Evolutionary conservation across 495 filamentous ascomycete species (phyloP), one percentile per base, ranked within the genome.

Genomic region (Penicillium ucsense): DNA sequence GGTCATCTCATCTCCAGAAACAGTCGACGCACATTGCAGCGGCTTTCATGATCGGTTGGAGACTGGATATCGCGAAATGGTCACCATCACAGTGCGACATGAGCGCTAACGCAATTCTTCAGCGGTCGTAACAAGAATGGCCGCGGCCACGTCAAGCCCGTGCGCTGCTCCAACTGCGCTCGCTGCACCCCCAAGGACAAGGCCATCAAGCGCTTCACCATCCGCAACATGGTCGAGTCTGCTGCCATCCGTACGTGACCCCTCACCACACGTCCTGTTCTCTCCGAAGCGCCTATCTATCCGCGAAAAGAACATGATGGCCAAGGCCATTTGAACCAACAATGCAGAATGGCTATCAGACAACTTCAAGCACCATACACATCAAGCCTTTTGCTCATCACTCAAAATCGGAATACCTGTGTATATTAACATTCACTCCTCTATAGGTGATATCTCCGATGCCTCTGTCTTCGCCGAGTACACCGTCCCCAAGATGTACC

Each of bases 121-220:
- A 90, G 84, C 79, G 91, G 92, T 72, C 88, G 91, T 71, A 95
- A 97, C 86, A 98, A 98, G 89, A 96, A 95, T 73, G 92, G 92
- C 70, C 88, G 92, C 70, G 92, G 92, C 74, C 92, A 98, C 79
- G 90, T 95, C 71, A 96, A 95, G 83, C 92, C 92, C 56, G 95
- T 99, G 74, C 86, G 92, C 64, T 99, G 92, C 87, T 94, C 88
- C 78, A 99, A 99, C 86, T 99, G 92, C 85, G 94, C 89, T 67
- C 83, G 92, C 80, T 99, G 92, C 85, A 92, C 86, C 36, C 92
- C 92, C 67, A 99, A 99, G 84, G 92, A 99, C 69, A 99, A 99
- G 84, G 94, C 92, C 61, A 97, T 99, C 80, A 99, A 99, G 89
- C 82, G 92, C 75, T 99, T 99, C 81, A 99, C 92, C 71, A 97